Conservation (phyloP, 2,329 filamentous ascomycete species). For the Clarireedia monteithiana region DNA sequence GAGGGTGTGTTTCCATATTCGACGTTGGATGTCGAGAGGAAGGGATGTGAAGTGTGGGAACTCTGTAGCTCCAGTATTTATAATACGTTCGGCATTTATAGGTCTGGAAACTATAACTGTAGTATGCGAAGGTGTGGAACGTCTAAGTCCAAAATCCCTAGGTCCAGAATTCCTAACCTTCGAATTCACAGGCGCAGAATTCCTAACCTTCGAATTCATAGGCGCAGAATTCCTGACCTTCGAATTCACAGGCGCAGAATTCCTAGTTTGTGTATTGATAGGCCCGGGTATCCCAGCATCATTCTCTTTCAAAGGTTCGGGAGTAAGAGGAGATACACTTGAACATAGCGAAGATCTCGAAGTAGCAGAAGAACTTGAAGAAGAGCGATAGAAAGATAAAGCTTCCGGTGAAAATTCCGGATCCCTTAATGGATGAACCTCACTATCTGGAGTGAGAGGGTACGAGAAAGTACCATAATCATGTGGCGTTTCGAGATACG, state of each 20-base stretch:
- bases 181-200: too few relatives aligned
- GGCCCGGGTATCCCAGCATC: neutral
- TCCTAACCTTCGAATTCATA: neutral
- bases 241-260: too few relatives aligned
- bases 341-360: neutral
- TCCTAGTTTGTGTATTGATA: neutral
- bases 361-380: neutral
- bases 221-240: neutral
- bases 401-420: too few relatives aligned
- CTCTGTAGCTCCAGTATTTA: neutral
- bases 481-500: neutral
- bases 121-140: too few relatives aligned
- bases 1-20: neutral
- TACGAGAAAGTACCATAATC: conserved; percentile 2
- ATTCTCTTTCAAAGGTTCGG: neutral
- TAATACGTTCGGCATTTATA: neutral
- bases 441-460: neutral
- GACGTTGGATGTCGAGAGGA: neutral
- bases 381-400: neutral
- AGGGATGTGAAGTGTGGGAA: conserved; percentile 3
- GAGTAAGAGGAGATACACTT: neutral
- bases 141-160: neutral
- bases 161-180: neutral
- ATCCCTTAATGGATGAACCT: neutral
- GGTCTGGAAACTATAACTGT: neutral